Conservation (phyloP, 306 rosid genomes). For the Elaeagnus macrophylla region DNA sequence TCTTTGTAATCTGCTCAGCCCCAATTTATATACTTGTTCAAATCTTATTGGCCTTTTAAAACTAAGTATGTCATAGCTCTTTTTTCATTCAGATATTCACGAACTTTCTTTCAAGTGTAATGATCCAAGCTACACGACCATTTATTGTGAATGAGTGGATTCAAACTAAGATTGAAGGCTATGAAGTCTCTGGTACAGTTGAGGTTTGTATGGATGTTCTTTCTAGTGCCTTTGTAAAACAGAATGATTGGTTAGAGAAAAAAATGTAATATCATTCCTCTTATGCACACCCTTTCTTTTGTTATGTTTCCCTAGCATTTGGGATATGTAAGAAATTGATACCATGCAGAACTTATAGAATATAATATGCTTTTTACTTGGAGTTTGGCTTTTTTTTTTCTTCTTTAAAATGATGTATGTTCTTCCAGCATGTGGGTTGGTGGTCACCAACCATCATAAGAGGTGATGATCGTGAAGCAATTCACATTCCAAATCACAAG, state of each 20-base stretch:
- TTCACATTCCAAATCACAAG: conserved; percentile 96
- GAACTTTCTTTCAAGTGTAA: conserved; percentile 90
- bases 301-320: not conserved
- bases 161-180: conserved; percentile 93
- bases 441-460: conserved; percentile 97
- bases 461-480: conserved; percentile 99
- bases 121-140: conserved; percentile 92
- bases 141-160: conserved; percentile 91
- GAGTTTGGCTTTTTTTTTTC: conserved; percentile 8
- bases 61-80: conserved; percentile 15
- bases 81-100: conserved; percentile 76
- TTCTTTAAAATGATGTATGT: conserved; percentile 1
- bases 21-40: conserved; percentile 9
- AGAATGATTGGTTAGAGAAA: not conserved
- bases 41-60: conserved; percentile 14
- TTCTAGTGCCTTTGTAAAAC: not conserved
- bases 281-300: not conserved
- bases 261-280: not conserved
- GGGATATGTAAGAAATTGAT: not conserved
- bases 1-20: conserved; percentile 13
- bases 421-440: conserved; percentile 92
- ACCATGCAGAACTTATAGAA: not conserved
- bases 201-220: conserved; percentile 61
- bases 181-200: conserved; percentile 96
- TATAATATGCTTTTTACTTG: conserved; percentile 2